Base-by-base conservation (phyloP, 1,284 basidiomycete species). In the Kwoniella shivajii region DNA sequence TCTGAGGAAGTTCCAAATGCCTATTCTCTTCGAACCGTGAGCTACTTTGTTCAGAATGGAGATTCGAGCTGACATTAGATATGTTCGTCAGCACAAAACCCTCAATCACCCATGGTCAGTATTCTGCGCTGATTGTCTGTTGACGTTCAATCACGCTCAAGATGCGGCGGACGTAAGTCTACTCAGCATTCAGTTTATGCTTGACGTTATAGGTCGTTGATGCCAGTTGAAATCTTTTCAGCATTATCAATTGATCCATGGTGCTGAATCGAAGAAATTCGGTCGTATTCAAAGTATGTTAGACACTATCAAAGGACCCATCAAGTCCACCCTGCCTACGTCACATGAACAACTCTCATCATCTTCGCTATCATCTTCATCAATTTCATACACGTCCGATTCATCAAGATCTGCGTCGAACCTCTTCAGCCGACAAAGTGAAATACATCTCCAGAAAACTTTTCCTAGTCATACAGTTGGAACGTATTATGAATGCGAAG, bases 191-290 rank as follows among this genome's bases (percentile, higher is more conserved):
- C n/a, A n/a, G n/a, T n/a, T n/a, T n/a, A n/a, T n/a, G n/a, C n/a
- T n/a, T n/a, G n/a, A n/a, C n/a, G n/a, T n/a, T 14, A 26, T 24
- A 6, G 4, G 24, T 11, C 13, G 10, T 44, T 4, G 16, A 27
- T 31, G 26, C n/a, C 43, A n/a, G 18, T 42, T n/a, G n/a, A n/a
- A n/a, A 30, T 39, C 18, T 29, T n/a, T 33, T 29, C 18, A 61
- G 59, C 59, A 61, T 29, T 61, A 61, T 24, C 38, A 50, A 26
- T 29, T 44, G 7, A 39, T 54, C 13, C 59, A 61, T 22, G 46
- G 46, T 31, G 24, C 51, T 9, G 24, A 26, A 36, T 39, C 37
- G 22, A 33, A 44, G 11, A 37, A 42, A 29, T 26, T 46, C 20
- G 29, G n/a, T 6, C 55, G 37, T 10, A 61, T 52, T 13, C 52